Base-by-base conservation (phyloP, 2,329 filamentous ascomycete species). In the Erysiphe pulchra region DNA sequence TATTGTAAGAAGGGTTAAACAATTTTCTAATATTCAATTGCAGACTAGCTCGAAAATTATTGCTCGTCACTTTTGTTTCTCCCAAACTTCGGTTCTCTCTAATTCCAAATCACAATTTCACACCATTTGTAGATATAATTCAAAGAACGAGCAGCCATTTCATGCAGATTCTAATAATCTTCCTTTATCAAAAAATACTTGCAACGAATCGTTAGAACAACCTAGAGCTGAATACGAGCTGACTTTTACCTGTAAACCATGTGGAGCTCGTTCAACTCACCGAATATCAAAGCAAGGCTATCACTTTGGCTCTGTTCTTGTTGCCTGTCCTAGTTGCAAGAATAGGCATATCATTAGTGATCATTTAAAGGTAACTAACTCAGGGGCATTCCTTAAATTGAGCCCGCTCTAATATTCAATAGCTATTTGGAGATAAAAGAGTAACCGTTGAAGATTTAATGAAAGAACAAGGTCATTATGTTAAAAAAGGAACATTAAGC, bases 271-370 rank as follows among this genome's bases (percentile, higher is more conserved):
- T 47, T 92, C 83, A n/a, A 70, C 75, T 12, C 92, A 98, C 63
- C 71, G 71, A 44, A 68, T 98, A 54, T 84, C 83, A 30, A 94
- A 95, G 62, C 90, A 95, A 58, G 90, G 84, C 31, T 98, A 98
- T 59, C 86, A 95, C 62, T 69, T 77, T 50, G 90, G 90, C 33
- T 87, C 84, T 1, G 79, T 90, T 4, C 67, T 98, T 47, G 86
- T 95, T 51, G 78, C 79, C 32, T 98, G 90, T 59, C 87, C 90
- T 0, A 66, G 67, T 3, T 98, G 90, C 62, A 76, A 77, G 56
- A 86, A 83, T 58, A 72, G 85, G 20, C 90, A 98, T 64, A 64
- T 98, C 52, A 95, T 98, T 55, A 80, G 76, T 56, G 90, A 98
- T 60, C 81, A 98, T 60, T 63, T 98, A 44, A 75, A 73, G 53